phyloP scores from a whole-genome alignment of 768 basidiomycete genomes.

The Crepidotus variabilis region DNA sequence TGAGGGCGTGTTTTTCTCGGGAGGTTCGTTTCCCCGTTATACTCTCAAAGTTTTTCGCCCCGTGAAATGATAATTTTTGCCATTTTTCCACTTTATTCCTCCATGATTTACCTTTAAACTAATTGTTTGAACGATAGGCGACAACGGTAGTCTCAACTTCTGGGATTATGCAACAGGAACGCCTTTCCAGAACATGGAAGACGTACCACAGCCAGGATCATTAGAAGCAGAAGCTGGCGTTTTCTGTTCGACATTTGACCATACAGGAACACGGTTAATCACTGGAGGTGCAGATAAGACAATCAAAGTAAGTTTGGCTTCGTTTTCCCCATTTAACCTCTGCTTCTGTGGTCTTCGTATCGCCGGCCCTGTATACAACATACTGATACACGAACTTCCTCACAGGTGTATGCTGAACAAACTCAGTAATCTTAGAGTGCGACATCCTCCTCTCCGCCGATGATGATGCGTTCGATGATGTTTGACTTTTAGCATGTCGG shows the following conservation, averaged over 20 bases:
- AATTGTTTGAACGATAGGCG: slow-evolving; percentile 44
- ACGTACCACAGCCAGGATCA: slow-evolving; percentile 95
- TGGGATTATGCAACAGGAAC: slow-evolving; percentile 97
- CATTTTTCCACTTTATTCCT: not conserved
- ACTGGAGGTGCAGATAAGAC: slow-evolving; percentile 99
- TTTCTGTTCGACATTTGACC: slow-evolving; percentile 96
- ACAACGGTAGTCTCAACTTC: slow-evolving; percentile 86
- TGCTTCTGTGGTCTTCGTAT: slow-evolving; percentile 1
- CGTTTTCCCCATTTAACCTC: slow-evolving; percentile 2
- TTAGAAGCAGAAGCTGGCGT: slow-evolving; percentile 96
- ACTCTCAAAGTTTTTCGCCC: not conserved
- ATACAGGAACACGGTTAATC: slow-evolving; percentile 90
- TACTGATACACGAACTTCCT: not conserved
- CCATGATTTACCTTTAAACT: slow-evolving; percentile 1
- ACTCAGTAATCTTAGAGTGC: slow-evolving; percentile 33
- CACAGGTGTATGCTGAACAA: slow-evolving; percentile 68
- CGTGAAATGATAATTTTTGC: not conserved
- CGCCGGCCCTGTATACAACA: not conserved
- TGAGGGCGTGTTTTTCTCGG: slow-evolving; percentile 97
- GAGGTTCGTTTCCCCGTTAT: slow-evolving; percentile 50
- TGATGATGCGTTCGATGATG: slow-evolving; percentile 2
- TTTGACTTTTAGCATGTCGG: not conserved
- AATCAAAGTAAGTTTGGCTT: slow-evolving; percentile 68
- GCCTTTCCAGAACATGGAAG: slow-evolving; percentile 92
- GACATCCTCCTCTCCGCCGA: not conserved